Conservation (phyloP, 1,284 basidiomycete genomes). For the Inonotus obliquus region DNA sequence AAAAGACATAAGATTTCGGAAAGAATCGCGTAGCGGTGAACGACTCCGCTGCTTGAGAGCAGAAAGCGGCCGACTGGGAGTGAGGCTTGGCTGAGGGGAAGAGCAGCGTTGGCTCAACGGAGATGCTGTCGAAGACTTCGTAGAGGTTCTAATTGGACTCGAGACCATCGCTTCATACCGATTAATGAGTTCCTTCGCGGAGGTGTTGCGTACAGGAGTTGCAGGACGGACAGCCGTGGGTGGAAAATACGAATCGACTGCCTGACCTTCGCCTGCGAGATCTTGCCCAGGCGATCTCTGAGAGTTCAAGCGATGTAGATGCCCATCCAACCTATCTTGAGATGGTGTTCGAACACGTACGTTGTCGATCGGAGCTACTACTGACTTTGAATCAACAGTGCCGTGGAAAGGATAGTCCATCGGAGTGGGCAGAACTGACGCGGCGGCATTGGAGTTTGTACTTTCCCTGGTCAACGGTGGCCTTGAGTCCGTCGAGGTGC, state of each 20-base stretch:
- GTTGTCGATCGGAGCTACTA: not conserved
- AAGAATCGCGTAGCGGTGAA: conserved; percentile 61
- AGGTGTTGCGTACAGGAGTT: conserved; percentile 8
- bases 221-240: not conserved
- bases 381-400: not conserved
- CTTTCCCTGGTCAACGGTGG: conserved; percentile 15
- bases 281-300: not conserved
- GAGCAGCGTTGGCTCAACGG: not conserved
- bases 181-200: conserved; percentile 37
- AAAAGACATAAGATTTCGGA: conserved; percentile 59
- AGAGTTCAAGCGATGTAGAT: not conserved
- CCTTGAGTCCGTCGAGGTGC: conserved; percentile 8
- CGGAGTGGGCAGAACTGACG: conserved; percentile 5
- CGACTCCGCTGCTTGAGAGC: conserved; percentile 22
- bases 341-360: not conserved
- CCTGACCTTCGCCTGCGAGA: not conserved
- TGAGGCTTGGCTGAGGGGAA: conserved; percentile 14
- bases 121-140: not conserved
- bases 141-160: not conserved
- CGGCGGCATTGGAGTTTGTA: conserved; percentile 5
- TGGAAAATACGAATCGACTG: conserved; percentile 11
- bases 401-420: not conserved
- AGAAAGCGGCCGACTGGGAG: conserved; percentile 16
- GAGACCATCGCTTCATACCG: conserved; percentile 38
- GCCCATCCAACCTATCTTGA: not conserved